Base-by-base conservation (phyloP, 805 yeast species). In the Tetrapisispora pingtungensis region DNA sequence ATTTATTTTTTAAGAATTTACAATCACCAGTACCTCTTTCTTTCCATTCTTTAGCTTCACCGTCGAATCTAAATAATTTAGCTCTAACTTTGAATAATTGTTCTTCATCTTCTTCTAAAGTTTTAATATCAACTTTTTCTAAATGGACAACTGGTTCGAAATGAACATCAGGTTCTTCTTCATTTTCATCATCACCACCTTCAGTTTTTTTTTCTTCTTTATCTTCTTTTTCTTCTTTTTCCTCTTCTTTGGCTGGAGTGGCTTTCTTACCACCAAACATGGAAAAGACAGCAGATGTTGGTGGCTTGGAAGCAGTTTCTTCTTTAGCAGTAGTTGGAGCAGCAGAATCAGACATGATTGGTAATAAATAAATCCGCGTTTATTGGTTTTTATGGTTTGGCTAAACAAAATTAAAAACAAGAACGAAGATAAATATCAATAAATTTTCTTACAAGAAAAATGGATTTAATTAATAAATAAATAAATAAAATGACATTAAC, bases 11-110 rank as follows among this genome's bases (percentile, higher is more conserved):
- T 65, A 93, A 78, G 69, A 93, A 86, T 70, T 93, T 87, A 58
- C 88, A 96, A 62, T 93, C 98, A 61, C 98, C 98, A 31, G 96
- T 87, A 58, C 98, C 98, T 74, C 98, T 85, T 75, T 93, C 98
- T 69, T 93, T 93, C 98, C 98, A 93, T 70, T 93, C 97, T 61
- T 81, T 82, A 43, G 80, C 58, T 48, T 87, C 95, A 36, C 80
- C 75, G 58, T 81, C 81, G 73, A 84, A 90, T 69, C 87, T 84
- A 75, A 90, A 93, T 62, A 93, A 74, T 70, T 93, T 93, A 54
- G 98, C 97, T 64, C 98, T 78, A 55, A 85, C 86, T 70, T 93
- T 93, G 70, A 69, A 81, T 50, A 81, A 59, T 20, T 78, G 84
- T 46, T 84, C 90, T 70, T 87, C 96, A 51, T 85, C 76, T 68